A percentile compares a stretch with the other conserved stretches of the same genome.
Evolutionary conservation across 768 basidiomycete species (phyloP).

Genomic region (Boletus sp.): DNA sequence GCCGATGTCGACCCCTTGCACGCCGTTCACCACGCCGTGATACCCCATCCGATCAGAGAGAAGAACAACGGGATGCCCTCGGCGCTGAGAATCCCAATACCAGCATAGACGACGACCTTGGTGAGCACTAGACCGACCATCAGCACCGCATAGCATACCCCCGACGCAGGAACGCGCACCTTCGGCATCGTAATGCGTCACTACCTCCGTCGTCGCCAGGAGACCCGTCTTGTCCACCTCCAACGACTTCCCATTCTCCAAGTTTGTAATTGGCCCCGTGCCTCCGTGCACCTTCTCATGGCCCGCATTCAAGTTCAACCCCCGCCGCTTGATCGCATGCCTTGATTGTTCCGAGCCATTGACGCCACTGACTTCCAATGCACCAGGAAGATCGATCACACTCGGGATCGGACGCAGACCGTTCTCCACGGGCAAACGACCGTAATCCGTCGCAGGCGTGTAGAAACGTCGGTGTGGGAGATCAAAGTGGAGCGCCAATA

Average conservation of each 20-base stretch:
- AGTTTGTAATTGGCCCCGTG: constrained; percentile 29
- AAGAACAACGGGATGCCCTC: constrained; percentile 67
- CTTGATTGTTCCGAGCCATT: constrained; percentile 35
- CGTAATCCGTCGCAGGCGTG: constrained; percentile 88
- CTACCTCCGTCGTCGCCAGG: constrained; percentile 11
- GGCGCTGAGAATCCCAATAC: constrained; percentile 69
- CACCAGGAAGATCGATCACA: constrained; percentile 71
- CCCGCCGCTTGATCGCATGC: constrained; percentile 27
- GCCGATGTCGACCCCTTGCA: neutral
- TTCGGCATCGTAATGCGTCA: constrained; percentile 84
- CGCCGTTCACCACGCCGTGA: constrained; percentile 35
- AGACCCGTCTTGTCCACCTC: constrained; percentile 32
- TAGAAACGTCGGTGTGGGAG: constrained; percentile 88
- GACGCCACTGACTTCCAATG: constrained; percentile 39
- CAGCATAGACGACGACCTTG: constrained; percentile 86
- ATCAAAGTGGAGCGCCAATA: constrained; percentile 59
- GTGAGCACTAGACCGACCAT: constrained; percentile 62
- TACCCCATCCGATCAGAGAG: constrained; percentile 66
- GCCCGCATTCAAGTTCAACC: constrained; percentile 3
- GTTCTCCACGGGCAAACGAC: constrained; percentile 55
- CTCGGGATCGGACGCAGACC: constrained; percentile 74
- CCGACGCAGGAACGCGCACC: constrained; percentile 45
- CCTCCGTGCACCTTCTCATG: constrained; percentile 9
- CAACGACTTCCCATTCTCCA: constrained; percentile 21
- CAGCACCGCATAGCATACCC: neutral